These are phyloP conservation scores for Strobilomyces confusus DNA, from an alignment of 768 basidiomycete genomes.

Conservation along the genomic window DNA sequence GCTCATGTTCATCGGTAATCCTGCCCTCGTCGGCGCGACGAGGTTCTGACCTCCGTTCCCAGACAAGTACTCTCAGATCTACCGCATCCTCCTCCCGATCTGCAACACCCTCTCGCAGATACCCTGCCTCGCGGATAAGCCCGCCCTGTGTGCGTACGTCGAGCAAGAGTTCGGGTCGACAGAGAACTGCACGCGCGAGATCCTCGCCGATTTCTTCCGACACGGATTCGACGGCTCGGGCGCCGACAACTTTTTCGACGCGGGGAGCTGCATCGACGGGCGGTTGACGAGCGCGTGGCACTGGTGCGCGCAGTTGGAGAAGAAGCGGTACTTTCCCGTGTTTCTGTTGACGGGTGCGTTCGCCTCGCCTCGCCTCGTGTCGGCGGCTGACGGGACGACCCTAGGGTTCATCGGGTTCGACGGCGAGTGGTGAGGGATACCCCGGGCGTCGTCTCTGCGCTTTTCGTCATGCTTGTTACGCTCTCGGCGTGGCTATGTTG, in stretches of 20 bases:
- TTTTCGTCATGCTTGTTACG: too few species aligned
- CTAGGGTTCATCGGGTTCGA: constrained; percentile 82
- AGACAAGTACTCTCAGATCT: constrained; percentile 91
- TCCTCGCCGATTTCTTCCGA: constrained; percentile 80
- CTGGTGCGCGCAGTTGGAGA: constrained; percentile 83
- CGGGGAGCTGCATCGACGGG: constrained; percentile 81
- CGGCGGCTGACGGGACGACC: neutral
- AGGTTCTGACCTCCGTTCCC: neutral
- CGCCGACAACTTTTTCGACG: constrained; percentile 89
- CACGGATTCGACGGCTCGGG: constrained; percentile 89
- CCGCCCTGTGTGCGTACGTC: constrained; percentile 70
- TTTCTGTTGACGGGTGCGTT: constrained; percentile 70
- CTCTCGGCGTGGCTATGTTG: too few species aligned
- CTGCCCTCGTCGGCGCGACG: neutral
- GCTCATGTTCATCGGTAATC: constrained; percentile 72
- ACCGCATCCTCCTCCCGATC: constrained; percentile 83
- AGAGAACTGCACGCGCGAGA: constrained; percentile 65
- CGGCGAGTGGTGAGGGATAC: constrained; percentile 64
- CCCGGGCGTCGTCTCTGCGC: too few species aligned
- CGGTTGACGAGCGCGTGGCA: constrained; percentile 89
- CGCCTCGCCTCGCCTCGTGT: neutral
- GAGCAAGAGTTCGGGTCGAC: constrained; percentile 78
- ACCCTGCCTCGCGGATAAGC: constrained; percentile 58
- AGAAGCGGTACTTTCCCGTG: constrained; percentile 78
- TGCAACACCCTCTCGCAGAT: constrained; percentile 79